phyloP scores from a whole-genome alignment of 345 rosid genomes.

The Gossypium bickii region DNA sequence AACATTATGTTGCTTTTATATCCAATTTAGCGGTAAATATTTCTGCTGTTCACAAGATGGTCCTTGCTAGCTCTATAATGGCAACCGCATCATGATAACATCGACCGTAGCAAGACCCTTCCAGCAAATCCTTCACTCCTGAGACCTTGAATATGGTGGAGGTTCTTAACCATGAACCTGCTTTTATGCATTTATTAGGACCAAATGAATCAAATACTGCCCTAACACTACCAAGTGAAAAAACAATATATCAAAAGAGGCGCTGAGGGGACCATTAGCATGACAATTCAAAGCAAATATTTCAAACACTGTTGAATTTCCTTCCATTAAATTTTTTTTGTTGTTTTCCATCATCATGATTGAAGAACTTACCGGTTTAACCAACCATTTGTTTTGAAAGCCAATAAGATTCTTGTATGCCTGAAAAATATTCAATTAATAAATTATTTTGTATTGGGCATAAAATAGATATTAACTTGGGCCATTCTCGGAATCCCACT shows the following conservation, averaged over 20 bases:
- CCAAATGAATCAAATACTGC: slow-evolving; percentile 4
- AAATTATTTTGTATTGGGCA: too few relatives aligned
- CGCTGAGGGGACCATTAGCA: neutral
- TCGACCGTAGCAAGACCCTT: too few relatives aligned
- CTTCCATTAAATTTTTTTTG: neutral
- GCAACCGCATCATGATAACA: neutral
- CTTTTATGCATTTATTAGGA: neutral
- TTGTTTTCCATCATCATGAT: neutral
- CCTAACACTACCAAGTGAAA: neutral
- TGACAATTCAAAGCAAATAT: slow-evolving; percentile 3
- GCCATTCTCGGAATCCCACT: too few relatives aligned
- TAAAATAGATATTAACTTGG: too few relatives aligned
- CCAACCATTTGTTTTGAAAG: neutral
- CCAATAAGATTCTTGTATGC: too few relatives aligned
- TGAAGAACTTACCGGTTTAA: neutral
- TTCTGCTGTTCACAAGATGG: neutral
- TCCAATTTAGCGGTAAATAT: neutral
- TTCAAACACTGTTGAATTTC: neutral
- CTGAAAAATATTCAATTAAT: too few relatives aligned
- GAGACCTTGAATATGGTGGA: too few relatives aligned
- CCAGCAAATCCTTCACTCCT: neutral
- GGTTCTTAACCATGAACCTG: neutral
- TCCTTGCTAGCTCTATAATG: neutral
- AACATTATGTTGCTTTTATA: neutral
- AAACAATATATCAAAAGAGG: neutral